Percentiles rank a stretch among this genome's conserved stretches.
These are phyloP conservation scores for Tetrahymena malaccensis DNA, from an alignment of 73 alveolate species.

Conservation along the genomic window DNA sequence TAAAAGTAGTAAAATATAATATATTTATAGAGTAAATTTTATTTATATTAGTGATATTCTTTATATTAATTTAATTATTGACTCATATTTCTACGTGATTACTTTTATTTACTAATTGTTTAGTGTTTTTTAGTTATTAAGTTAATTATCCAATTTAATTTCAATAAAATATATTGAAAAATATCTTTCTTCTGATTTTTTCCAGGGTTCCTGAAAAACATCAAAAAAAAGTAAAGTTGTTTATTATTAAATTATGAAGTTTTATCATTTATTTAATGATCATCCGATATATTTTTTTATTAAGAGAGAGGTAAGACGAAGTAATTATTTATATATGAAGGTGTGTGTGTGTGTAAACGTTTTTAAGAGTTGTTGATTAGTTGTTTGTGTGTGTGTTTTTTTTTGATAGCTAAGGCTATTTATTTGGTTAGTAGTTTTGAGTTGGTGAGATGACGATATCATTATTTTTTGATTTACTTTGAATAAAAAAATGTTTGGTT, in stretches of 20 bases:
- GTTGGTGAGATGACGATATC: too few species aligned
- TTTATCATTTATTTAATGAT: too few species aligned
- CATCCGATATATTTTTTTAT: too few species aligned
- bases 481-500: neutral
- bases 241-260: neutral
- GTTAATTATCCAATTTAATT: neutral
- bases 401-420: too few species aligned
- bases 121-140: neutral
- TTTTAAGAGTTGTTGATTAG: too few species aligned
- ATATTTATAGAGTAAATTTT: neutral
- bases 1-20: neutral
- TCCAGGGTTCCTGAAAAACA: neutral
- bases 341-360: too few species aligned
- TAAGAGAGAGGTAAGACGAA: neutral
- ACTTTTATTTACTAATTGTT: neutral
- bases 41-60: neutral
- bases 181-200: neutral
- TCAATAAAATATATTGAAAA: neutral
- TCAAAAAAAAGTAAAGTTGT: neutral
- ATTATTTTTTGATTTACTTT: neutral
- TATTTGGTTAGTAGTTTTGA: too few species aligned
- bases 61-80: neutral
- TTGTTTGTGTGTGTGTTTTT: too few species aligned
- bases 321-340: too few species aligned
- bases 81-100: neutral